Base-by-base conservation (phyloP, 2,329 filamentous ascomycete species). In the Calonectria pteridis region DNA sequence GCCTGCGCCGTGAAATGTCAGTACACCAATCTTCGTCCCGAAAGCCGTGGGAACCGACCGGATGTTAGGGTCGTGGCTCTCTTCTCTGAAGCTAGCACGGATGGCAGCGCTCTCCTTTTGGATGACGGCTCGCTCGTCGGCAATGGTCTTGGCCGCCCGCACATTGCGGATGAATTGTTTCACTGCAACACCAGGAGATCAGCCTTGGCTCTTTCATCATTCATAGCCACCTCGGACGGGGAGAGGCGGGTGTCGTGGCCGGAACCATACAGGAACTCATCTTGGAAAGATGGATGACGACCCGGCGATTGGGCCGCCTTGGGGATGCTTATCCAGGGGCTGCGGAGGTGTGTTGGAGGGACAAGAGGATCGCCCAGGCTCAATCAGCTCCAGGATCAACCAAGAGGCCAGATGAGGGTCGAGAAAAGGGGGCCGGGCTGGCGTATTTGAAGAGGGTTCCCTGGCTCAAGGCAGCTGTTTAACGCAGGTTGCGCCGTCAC, bases 91-190 rank as follows among this genome's bases (percentile, higher is more conserved):
- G 87, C 96, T 98, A 79, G 97, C 95, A 86, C 97, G 92, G 83
- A 99, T 99, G 62, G 96, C 95, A 73, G 97, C 97, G 86, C 97
- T 99, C 88, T 99, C 97, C 87, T 99, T 99, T 83, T 98, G 97
- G 77, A 99, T 97, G 71, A 99, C 97, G 67, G 97, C 96, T 83
- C 97, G 93, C 88, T 99, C 97, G 87, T 99, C 97, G 84, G 97
- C 97, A 84, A 99, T 98, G 43, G 97, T 99, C 89, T 99, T 99
- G 74, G 97, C 95, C 75, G 97, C 96, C 84, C 97, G 95, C 84
- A 99, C 97, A 87, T 98, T 98, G 84, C 97, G 96, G 86, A 99
- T 99, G 88, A 99, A 99, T 88, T 98, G 97, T 89, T 99, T 99
- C 85, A 99, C 97, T 98, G 83, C 73, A 77, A 70, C 28, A 64